Conservation (phyloP, 2,329 filamentous ascomycete species). For the Exutisphaerella laricina region DNA sequence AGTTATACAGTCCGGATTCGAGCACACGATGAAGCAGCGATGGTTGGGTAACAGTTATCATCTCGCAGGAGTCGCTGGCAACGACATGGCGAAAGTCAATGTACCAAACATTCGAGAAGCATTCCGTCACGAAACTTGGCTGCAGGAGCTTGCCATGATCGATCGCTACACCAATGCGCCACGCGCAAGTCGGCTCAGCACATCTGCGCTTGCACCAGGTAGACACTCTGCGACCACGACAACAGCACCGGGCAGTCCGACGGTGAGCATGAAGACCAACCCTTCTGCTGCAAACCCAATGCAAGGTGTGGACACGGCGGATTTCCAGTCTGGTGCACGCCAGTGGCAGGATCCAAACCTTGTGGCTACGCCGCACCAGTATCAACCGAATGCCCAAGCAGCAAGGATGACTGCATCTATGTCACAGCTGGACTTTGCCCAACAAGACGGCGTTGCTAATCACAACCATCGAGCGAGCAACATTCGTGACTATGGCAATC, state of each 20-base stretch:
- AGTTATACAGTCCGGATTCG: constrained; percentile 90
- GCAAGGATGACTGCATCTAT: constrained; percentile 31
- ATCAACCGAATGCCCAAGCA: constrained; percentile 32
- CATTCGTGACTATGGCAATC: constrained; percentile 6
- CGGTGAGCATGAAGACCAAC: constrained; percentile 38
- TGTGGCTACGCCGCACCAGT: constrained; percentile 27
- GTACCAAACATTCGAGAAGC: constrained; percentile 88
- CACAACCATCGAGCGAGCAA: constrained; percentile 12
- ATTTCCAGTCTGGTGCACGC: constrained; percentile 13
- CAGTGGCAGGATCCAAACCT: constrained; percentile 23
- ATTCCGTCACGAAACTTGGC: constrained; percentile 79
- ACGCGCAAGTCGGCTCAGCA: constrained; percentile 20
- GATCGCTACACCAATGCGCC: constrained; percentile 38
- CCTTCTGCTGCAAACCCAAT: constrained; percentile 35
- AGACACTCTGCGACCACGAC: constrained; percentile 12
- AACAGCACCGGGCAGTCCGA: constrained; percentile 31
- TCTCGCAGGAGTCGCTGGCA: constrained; percentile 73
- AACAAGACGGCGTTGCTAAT: constrained; percentile 20
- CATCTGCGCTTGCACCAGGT: constrained; percentile 26
- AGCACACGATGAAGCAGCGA: constrained; percentile 78
- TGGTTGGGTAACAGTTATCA: constrained; percentile 81
- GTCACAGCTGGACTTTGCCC: constrained; percentile 31
- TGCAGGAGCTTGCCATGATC: constrained; percentile 75
- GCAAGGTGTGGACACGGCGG: constrained; percentile 19
- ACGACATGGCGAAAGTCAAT: constrained; percentile 92